These are phyloP conservation scores for Priceomyces melissophilus DNA, from an alignment of 805 yeast genomes.

Conservation along the genomic window DNA sequence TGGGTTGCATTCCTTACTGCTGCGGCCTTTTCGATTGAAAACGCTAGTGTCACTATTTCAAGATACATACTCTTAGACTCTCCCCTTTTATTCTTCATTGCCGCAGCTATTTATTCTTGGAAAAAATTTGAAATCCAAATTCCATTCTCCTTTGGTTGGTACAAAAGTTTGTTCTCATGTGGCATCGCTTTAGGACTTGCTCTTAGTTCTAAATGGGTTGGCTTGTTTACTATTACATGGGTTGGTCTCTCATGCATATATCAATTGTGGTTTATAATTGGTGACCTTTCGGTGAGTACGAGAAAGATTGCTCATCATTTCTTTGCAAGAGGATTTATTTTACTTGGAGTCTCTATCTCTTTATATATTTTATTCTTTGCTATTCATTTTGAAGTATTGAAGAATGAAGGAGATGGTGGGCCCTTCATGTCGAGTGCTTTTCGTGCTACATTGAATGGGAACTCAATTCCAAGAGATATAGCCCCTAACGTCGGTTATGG, in stretches of 20 bases:
- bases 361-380: constrained; percentile 59
- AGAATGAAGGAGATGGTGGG: constrained; percentile 66
- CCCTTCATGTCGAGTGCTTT: constrained; percentile 73
- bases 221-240: constrained; percentile 78
- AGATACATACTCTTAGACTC: constrained; percentile 74
- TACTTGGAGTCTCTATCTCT: constrained; percentile 56
- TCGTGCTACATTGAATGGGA: constrained; percentile 58
- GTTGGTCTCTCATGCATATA: constrained; percentile 58
- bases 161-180: constrained; percentile 56
- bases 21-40: constrained; percentile 58
- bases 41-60: constrained; percentile 66
- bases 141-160: constrained; percentile 60
- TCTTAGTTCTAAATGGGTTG: constrained; percentile 79
- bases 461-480: constrained; percentile 56
- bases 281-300: constrained; percentile 58
- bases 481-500: constrained; percentile 70
- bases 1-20: constrained; percentile 57
- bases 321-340: constrained; percentile 45
- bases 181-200: constrained; percentile 74
- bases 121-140: constrained; percentile 63
- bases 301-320: constrained; percentile 45
- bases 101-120: constrained; percentile 62
- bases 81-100: constrained; percentile 74
- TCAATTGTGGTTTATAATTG: constrained; percentile 69
- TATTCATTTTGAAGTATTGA: constrained; percentile 57